Evolutionary conservation across 2,329 filamentous ascomycete genomes (phyloP).

Genomic region (Clarireedia hainanense): DNA sequence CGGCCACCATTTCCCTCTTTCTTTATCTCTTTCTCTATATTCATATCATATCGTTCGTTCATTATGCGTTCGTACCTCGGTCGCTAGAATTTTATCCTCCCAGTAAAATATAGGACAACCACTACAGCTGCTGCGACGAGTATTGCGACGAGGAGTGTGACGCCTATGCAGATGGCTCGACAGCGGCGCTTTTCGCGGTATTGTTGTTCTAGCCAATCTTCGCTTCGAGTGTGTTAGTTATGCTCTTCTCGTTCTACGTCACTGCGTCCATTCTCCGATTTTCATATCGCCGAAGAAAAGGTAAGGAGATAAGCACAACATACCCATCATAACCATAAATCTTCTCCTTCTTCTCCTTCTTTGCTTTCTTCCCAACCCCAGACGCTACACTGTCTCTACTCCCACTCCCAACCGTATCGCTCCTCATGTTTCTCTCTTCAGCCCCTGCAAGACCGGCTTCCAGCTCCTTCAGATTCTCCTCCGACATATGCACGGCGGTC

Average conservation of each 20-base stretch:
- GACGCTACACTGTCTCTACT: not conserved
- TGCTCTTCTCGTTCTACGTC: not conserved
- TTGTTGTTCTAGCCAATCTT: constrained; percentile 29
- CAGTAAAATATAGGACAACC: constrained; percentile 24
- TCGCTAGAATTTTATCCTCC: constrained; percentile 2
- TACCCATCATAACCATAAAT: constrained; percentile 3
- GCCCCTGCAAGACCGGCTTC: constrained; percentile 16
- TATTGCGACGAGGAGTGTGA: constrained; percentile 19
- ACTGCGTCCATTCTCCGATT: too few relatives aligned
- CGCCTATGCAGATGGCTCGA: constrained; percentile 18
- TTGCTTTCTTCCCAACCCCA: not conserved
- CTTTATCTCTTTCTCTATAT: not conserved
- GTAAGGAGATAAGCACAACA: not conserved
- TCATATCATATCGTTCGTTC: not conserved
- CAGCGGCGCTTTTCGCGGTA: constrained; percentile 25
- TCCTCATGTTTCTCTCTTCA: not conserved
- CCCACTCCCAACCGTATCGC: not conserved
- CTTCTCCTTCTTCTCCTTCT: not conserved
- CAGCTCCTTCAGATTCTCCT: constrained; percentile 18
- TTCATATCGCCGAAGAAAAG: not conserved
- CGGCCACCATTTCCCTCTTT: not conserved
- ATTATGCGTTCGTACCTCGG: not conserved
- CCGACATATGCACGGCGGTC: constrained; percentile 24
- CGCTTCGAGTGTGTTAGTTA: constrained; percentile 10
- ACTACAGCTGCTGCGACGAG: constrained; percentile 21